phyloP scores from a whole-genome alignment of 176 grass and related monocot species.

The Puccinellia tenuiflora region DNA sequence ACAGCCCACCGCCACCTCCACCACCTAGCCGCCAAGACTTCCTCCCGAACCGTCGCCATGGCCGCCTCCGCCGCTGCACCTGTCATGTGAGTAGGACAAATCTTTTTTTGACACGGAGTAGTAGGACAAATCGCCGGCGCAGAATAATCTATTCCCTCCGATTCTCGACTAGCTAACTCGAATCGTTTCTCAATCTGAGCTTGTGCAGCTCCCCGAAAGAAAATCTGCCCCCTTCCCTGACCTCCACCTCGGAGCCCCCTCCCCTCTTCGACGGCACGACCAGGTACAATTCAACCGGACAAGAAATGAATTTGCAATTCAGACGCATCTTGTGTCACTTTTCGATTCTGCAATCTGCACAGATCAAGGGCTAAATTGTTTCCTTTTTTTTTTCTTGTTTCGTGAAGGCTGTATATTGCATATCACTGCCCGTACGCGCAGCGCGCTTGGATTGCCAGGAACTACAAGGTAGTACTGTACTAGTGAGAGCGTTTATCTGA shows the following conservation, averaged over 20 bases:
- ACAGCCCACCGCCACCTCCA: not conserved
- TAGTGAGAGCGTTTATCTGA: too few relatives aligned
- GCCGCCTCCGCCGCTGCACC: conserved; percentile 24
- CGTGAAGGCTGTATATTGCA: conserved; percentile 61
- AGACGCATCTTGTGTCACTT: too few relatives aligned
- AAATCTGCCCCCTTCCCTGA: too few relatives aligned
- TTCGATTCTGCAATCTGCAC: too few relatives aligned
- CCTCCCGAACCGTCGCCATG: conserved; percentile 28
- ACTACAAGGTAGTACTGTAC: conserved; percentile 70
- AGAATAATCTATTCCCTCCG: not conserved
- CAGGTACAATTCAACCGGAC: too few relatives aligned
- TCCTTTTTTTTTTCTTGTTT: not conserved
- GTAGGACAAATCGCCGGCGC: not conserved
- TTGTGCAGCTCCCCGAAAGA: too few relatives aligned
- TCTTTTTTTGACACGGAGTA: too few relatives aligned
- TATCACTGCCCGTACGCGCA: conserved; percentile 80
- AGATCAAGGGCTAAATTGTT: not conserved
- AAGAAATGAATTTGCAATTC: too few relatives aligned
- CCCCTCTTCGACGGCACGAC: too few relatives aligned
- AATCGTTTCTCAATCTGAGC: too few relatives aligned
- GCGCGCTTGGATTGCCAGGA: conserved; percentile 72
- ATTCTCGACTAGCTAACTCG: too few relatives aligned
- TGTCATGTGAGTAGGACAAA: conserved; percentile 20
- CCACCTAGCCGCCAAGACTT: not conserved
- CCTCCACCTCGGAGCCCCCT: too few relatives aligned